These are phyloP conservation scores for Castanea sativa DNA, from an alignment of 306 rosid species.

Conservation along the genomic window DNA sequence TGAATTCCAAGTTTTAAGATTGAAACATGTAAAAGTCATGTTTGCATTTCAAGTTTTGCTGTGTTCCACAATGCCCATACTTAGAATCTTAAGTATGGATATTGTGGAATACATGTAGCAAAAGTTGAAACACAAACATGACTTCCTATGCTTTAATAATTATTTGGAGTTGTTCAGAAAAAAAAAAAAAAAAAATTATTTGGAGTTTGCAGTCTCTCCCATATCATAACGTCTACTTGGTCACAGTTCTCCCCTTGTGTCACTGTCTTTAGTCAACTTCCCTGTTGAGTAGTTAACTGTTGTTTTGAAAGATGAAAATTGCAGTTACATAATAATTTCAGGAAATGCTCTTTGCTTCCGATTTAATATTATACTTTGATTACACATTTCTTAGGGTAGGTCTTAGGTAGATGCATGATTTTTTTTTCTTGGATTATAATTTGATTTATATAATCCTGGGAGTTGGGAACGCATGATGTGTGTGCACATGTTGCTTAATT, in stretches of 20 bases:
- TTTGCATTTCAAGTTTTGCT: no score
- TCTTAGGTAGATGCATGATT: no score
- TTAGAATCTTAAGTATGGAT: not conserved
- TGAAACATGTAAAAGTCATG: no score
- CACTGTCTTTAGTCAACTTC: not conserved
- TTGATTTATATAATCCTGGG: not conserved
- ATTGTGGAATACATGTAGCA: not conserved
- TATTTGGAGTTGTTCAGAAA: no score
- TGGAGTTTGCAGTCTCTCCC: not conserved
- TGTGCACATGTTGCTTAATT: not conserved
- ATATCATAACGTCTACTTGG: not conserved
- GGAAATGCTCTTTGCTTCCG: not conserved
- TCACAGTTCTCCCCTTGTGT: not conserved
- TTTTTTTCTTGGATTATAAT: not conserved
- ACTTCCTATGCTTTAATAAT: not conserved
- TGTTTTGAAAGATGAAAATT: not conserved
- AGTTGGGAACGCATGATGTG: not conserved
- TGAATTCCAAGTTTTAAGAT: constrained; percentile 15
- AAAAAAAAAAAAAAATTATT: no score
- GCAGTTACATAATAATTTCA: not conserved
- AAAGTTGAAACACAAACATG: not conserved
- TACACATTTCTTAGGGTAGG: no score
- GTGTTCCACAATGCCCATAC: no score
- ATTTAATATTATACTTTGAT: not conserved
- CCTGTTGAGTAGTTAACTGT: not conserved